Base-by-base conservation (phyloP, 108 stramenopile genomes). In the Parietichytrium sp. region DNA sequence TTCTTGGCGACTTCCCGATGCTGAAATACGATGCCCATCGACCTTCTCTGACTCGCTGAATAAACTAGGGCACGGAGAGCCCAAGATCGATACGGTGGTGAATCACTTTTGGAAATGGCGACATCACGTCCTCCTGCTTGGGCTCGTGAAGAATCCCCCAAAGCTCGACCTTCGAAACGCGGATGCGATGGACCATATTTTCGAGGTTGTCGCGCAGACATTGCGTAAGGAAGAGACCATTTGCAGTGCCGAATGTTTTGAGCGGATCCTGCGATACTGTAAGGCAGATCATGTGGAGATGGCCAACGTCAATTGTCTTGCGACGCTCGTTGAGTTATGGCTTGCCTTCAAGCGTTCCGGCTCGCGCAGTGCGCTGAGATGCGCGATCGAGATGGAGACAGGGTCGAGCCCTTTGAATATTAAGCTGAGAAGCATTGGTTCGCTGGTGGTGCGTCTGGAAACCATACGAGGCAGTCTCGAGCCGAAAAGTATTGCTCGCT, bases 401-500 rank as follows among this genome's bases (percentile, higher is more conserved):
- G 54, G 54, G 54, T 55, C 54, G 54, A 1, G 26, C 25, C 13
- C 54, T 26, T 55, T 55, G 26, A 55, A 29, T 1, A 26, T 55
- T 0, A 29, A 55, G 20, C 54, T 29, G 25, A 55, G 15, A 29
- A 55, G 26, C 54, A 55, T 55, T 29, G 26, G 54, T 55, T 55
- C 61, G 42, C 61, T 72, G 0, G 15, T 72, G 13, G 61, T 72
- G 0, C 61, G 61, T 45, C 61, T 72, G 42, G 61, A 72, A 72
- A 42, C 16, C 38, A 42, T 72, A 0, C 29, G 3, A 20, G 61
- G 16, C 10, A 10, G 61, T 6, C 61, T 72, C 61, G 20, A 72
- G 20, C 15, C 61, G 8, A 27, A 72, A 20, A 72, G 61, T 20
- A 72, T 72, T 27, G 61, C 61, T 10, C 61, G 61, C 8, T 27